Conservation (phyloP, 106 monocot species). For the Allium fistulosum region DNA sequence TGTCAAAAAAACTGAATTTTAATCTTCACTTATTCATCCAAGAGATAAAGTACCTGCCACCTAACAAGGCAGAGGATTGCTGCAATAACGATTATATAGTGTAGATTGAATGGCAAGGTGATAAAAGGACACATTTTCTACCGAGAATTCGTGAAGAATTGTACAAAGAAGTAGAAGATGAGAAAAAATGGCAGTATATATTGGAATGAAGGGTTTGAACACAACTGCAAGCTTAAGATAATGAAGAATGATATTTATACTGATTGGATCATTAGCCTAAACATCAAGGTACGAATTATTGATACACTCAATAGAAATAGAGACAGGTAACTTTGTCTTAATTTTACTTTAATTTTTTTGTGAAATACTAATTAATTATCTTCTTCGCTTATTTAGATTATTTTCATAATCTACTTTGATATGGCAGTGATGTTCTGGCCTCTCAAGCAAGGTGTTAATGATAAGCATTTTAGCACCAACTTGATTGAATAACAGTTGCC, state of each 20-base stretch:
- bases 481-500: no score
- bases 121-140: constrained; percentile 13
- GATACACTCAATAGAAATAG: not conserved
- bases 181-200: constrained; percentile 7
- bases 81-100: constrained; percentile 13
- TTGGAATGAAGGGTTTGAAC: constrained; percentile 44
- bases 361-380: no score
- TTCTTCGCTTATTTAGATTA: no score
- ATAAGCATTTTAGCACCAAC: no score
- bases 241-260: constrained; percentile 10
- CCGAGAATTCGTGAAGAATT: constrained; percentile 10
- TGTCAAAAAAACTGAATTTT: no score
- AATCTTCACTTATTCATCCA: no score
- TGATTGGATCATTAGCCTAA: constrained; percentile 29
- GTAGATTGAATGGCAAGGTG: constrained; percentile 35
- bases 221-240: constrained; percentile 27
- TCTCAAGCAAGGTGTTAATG: no score
- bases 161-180: constrained; percentile 12
- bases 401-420: no score
- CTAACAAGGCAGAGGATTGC: constrained; percentile 2
- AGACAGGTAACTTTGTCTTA: not conserved
- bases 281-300: constrained; percentile 26
- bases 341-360: no score
- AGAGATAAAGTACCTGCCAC: constrained; percentile 11
- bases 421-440: no score